These are phyloP conservation scores for Chytriomyces sp. DNA, from an alignment of 192 early-diverging fungal species.

Conservation along the genomic window DNA sequence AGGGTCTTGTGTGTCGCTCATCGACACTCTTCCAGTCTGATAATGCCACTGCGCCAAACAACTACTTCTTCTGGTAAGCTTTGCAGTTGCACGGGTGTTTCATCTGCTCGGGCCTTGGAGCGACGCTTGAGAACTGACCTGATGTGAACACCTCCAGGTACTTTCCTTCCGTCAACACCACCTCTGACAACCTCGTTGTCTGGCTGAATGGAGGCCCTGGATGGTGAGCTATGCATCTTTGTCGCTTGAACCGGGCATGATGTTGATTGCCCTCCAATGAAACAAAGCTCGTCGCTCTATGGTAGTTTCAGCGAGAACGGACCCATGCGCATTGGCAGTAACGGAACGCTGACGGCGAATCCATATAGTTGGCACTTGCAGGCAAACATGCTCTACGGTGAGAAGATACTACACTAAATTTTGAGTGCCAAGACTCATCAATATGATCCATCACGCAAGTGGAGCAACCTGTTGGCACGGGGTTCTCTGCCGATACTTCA, in stretches of 20 bases:
- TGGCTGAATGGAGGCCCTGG: constrained; percentile 31
- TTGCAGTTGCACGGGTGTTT: background rate
- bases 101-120: background rate
- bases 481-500: constrained; percentile 28
- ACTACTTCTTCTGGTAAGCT: constrained; percentile 7
- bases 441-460: constrained; percentile 26
- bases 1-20: background rate
- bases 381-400: constrained; percentile 65
- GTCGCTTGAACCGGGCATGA: background rate
- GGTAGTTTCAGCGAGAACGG: constrained; percentile 38
- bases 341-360: constrained; percentile 54
- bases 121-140: background rate
- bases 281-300: constrained; percentile 29
- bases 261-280: background rate
- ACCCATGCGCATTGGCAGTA: constrained; percentile 70
- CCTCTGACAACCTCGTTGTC: background rate
- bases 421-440: background rate
- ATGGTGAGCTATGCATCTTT: background rate
- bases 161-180: background rate
- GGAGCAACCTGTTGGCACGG: constrained; percentile 78
- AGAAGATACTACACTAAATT: background rate
- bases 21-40: background rate
- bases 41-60: background rate
- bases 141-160: background rate
- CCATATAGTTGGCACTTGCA: constrained; percentile 68